These are phyloP conservation scores for Umbelopsis vinacea DNA, from an alignment of 192 early-diverging fungal genomes.

Conservation along the genomic window DNA sequence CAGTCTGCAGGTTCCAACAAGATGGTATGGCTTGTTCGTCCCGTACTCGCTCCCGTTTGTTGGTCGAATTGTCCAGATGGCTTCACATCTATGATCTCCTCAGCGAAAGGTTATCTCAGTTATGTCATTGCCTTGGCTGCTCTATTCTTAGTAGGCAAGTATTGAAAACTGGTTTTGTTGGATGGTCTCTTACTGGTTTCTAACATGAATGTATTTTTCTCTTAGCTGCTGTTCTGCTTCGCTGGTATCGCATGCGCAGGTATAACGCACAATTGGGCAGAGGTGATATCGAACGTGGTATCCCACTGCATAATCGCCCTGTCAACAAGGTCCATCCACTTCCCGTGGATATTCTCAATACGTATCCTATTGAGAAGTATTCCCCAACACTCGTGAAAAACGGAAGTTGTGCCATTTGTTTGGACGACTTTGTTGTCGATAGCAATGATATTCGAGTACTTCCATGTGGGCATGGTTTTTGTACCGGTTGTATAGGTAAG, in stretches of 20 bases:
- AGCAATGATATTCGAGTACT: constrained; percentile 34
- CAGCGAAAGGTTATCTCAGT: constrained; percentile 26
- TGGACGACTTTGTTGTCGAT: constrained; percentile 36
- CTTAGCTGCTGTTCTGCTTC: constrained; percentile 31
- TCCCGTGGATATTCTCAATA: constrained; percentile 36
- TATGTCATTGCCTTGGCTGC: constrained; percentile 35
- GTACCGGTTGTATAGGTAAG: constrained; percentile 43
- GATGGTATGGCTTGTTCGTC: neutral
- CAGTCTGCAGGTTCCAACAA: neutral
- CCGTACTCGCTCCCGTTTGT: neutral
- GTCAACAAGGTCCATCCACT: constrained; percentile 25
- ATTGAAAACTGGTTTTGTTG: neutral
- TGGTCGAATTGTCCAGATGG: neutral
- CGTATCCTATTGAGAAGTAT: constrained; percentile 28
- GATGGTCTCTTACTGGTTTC: neutral
- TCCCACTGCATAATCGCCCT: constrained; percentile 2
- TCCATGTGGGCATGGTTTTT: constrained; percentile 47
- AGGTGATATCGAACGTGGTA: neutral
- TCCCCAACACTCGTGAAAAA: constrained; percentile 33
- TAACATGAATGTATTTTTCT: neutral
- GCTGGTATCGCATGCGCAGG: constrained; percentile 39
- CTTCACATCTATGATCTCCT: neutral
- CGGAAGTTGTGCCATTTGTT: constrained; percentile 41
- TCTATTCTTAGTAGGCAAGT: constrained; percentile 35
- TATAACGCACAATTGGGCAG: neutral